Base-by-base conservation (phyloP, 2,329 filamentous ascomycete genomes). In the Aspergillus chevalieri region DNA sequence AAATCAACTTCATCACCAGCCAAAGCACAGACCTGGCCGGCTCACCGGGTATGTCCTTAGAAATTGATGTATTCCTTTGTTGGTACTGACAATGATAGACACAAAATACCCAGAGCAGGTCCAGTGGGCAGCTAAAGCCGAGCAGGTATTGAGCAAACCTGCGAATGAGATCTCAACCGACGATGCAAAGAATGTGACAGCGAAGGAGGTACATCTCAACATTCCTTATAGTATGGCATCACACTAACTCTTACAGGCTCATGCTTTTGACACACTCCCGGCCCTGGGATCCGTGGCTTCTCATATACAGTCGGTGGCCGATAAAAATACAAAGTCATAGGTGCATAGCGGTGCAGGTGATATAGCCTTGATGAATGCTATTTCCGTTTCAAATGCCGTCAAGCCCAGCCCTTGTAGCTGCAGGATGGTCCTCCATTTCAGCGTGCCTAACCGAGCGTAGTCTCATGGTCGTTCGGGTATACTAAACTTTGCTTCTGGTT, bases 271-370 rank as follows among this genome's bases (percentile, higher is more conserved):
- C n/a, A 47, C 19, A 10, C 24, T 56, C 8, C 54, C 54, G 6
- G 52, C 52, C 5, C 47, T 47, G n/a, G 54, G 54, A 26, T 56
- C 54, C 2, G 50, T 55, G 46, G 44, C 54, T n/a, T 54, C 52
- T n/a, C 50, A 55, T 49, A 47, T 56, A 14, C 49, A 51, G 43
- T 54, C 52, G 19, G 49, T 45, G 26, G 54, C 54, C 17, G 54
- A 52, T 19, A 54, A 42, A 36, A 56, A 56, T 54, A 41, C 17
- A 36, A n/a, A 17, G n/a, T 36, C n/a, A 14, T n/a, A 14, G 34
- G 4, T 36, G 26, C 10, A 30, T 12, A 12, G 26, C 9, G 26
- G 10, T 30, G 10, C 10, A 30, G 9, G n/a, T 15, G 34, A 19
- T 38, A 38, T 38, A 8, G 34, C n/a, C 6, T 38, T 17, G 3